Percentiles rank a stretch among this genome's conserved stretches.
Conservation (phyloP, 2,329 filamentous ascomycete genomes). For the Diaporthe velutina region DNA sequence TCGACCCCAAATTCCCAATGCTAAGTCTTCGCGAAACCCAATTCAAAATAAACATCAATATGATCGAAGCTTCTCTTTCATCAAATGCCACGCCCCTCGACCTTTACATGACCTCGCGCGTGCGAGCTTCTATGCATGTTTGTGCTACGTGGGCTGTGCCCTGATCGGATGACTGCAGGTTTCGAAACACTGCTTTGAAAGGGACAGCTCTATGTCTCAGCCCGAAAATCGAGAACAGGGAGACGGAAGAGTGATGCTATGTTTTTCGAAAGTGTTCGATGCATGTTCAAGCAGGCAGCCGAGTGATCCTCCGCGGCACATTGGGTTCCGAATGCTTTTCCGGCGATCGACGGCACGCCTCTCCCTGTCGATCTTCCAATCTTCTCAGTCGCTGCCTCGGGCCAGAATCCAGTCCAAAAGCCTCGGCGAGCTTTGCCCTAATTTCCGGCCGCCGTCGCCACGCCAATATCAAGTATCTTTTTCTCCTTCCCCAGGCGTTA, state of each 20-base stretch:
- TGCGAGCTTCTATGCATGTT: constrained; percentile 9
- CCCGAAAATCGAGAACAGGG: neutral
- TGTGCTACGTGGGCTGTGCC: neutral
- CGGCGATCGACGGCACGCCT: constrained; percentile 17
- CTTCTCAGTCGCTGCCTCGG: constrained; percentile 5
- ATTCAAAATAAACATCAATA: constrained; percentile 9
- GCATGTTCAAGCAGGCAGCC: constrained; percentile 5
- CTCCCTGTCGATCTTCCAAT: constrained; percentile 24
- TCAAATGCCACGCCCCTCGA: neutral
- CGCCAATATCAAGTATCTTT: neutral
- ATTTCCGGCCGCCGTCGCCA: constrained; percentile 15
- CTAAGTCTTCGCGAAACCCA: neutral
- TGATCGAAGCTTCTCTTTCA: neutral
- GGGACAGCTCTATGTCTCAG: constrained; percentile 25
- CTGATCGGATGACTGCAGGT: constrained; percentile 9
- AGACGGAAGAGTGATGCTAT: neutral
- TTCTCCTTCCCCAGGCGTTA: constrained; percentile 1
- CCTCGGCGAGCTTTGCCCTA: constrained; percentile 4
- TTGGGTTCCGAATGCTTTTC: constrained; percentile 21
- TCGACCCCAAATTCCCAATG: neutral
- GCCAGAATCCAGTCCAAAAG: constrained; percentile 13
- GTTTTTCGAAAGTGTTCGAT: neutral
- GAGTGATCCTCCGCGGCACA: neutral
- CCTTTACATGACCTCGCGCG: neutral
- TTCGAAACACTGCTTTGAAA: constrained; percentile 19